Evolutionary conservation across 345 rosid genomes (phyloP).

Genomic region (Murraya koenigii): DNA sequence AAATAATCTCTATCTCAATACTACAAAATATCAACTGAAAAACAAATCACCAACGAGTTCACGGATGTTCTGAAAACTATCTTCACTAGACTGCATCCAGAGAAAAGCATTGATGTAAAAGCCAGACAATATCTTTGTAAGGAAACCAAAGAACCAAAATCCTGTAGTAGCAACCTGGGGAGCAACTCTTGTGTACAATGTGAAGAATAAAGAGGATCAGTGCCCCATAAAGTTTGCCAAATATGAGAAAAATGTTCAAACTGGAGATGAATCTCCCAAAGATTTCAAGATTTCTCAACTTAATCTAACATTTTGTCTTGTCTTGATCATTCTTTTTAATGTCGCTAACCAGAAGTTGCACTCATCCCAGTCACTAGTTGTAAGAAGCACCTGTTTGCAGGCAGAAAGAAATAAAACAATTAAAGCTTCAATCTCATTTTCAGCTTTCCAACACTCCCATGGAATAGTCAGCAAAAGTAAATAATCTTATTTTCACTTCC

Average conservation of each 20-base stretch:
- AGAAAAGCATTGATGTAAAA: conserved; percentile 4
- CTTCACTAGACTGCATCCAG: conserved; percentile 19
- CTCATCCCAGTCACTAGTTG: conserved; percentile 99
- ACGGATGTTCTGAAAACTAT: conserved; percentile 25
- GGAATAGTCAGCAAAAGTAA: background rate
- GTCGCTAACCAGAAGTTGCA: conserved; percentile 95
- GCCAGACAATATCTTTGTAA: conserved; percentile 21
- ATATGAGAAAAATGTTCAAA: conserved; percentile 7
- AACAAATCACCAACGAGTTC: conserved; percentile 9
- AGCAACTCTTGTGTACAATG: conserved; percentile 29
- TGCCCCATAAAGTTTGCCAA: conserved; percentile 7
- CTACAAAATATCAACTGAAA: conserved; percentile 23
- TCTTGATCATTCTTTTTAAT: conserved; percentile 89
- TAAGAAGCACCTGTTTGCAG: conserved; percentile 67
- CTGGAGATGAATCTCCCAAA: background rate
- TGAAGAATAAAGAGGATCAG: conserved; percentile 7
- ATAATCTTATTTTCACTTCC: background rate
- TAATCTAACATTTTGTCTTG: conserved; percentile 71
- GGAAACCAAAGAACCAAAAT: conserved; percentile 15
- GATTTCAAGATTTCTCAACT: conserved; percentile 32
- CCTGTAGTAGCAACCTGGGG: conserved; percentile 8
- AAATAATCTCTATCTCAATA: conserved; percentile 20
- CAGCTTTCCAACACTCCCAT: background rate
- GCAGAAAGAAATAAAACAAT: background rate
- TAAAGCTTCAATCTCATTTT: background rate